Percentiles rank a stretch among this genome's conserved stretches.
These are phyloP conservation scores for Microthlaspi erraticum DNA, from an alignment of 345 rosid genomes.

Conservation along the genomic window DNA sequence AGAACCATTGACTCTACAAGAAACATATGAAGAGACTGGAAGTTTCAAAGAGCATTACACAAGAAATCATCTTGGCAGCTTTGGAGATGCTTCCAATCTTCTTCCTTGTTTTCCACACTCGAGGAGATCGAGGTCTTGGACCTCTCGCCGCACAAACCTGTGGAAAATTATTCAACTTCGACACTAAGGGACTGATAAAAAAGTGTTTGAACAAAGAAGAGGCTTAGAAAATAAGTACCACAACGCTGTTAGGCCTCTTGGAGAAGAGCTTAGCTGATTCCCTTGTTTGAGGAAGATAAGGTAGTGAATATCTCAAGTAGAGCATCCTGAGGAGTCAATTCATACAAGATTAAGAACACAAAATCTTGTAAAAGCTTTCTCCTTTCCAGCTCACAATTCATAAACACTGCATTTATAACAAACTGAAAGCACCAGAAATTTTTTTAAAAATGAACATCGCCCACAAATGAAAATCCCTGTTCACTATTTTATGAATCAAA, in stretches of 20 bases:
- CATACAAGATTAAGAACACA: background rate
- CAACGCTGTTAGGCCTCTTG: conserved; percentile 44
- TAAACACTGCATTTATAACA: conserved; percentile 2
- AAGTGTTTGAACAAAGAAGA: background rate
- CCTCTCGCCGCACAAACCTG: conserved; percentile 90
- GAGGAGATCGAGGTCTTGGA: conserved; percentile 88
- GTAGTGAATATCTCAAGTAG: conserved; percentile 56
- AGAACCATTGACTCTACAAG: background rate
- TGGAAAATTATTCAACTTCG: background rate
- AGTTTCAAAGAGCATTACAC: conserved; percentile 48
- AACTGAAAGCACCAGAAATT: background rate
- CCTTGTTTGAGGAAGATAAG: conserved; percentile 51
- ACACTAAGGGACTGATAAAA: background rate
- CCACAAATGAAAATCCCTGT: background rate
- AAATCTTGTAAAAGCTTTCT: conserved; percentile 16
- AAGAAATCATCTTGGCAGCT: conserved; percentile 68
- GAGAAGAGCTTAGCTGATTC: conserved; percentile 45
- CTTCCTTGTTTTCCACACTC: conserved; percentile 82
- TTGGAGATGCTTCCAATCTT: conserved; percentile 86
- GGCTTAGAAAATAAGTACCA: conserved; percentile 45
- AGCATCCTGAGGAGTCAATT: conserved; percentile 56
- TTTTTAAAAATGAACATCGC: conserved; percentile 8
- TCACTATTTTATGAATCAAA: background rate
- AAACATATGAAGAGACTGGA: conserved; percentile 10
- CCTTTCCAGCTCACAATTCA: conserved; percentile 3